Percentiles rank a stretch among this genome's conserved stretches.
Conservation (phyloP, 768 basidiomycete genomes). For the Rossbeevera mucosa region DNA sequence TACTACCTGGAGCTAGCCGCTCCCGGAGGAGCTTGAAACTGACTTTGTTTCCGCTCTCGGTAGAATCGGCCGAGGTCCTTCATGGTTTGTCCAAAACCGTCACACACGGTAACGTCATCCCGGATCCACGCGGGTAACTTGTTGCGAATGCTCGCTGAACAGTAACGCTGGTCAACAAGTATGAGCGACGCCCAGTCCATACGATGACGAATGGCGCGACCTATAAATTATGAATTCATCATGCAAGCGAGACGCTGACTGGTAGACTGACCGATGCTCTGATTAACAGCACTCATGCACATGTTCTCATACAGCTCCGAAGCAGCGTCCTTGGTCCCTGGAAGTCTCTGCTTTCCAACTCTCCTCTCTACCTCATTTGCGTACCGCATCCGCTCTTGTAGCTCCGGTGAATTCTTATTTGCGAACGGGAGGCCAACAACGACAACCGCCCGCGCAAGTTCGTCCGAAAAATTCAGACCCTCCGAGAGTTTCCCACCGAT, state of each 20-base stretch:
- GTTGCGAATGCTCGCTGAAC: conserved; percentile 55
- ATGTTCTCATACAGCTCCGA: conserved; percentile 86
- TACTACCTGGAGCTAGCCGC: conserved; percentile 2
- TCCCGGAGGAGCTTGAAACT: neutral
- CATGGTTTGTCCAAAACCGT: conserved; percentile 69
- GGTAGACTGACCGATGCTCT: conserved; percentile 75
- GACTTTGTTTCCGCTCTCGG: conserved; percentile 43
- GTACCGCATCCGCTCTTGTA: conserved; percentile 88
- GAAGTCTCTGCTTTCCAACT: conserved; percentile 30
- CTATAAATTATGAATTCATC: conserved; percentile 35
- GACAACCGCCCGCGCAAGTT: conserved; percentile 80
- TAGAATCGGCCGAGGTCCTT: conserved; percentile 68
- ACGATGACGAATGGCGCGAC: conserved; percentile 88
- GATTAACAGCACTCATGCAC: conserved; percentile 94
- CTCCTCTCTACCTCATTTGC: conserved; percentile 59
- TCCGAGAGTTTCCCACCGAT: conserved; percentile 98
- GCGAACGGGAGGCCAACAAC: conserved; percentile 92
- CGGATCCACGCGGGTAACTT: conserved; percentile 95
- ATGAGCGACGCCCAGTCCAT: conserved; percentile 90
- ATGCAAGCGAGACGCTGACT: neutral
- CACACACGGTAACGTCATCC: conserved; percentile 48
- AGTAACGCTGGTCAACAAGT: conserved; percentile 82
- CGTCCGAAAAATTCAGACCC: conserved; percentile 74
- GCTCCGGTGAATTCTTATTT: conserved; percentile 84
- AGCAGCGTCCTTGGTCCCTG: conserved; percentile 59